Percentiles rank a stretch among this genome's conserved stretches.
Evolutionary conservation across 2,329 filamentous ascomycete species (phyloP).

Genomic region (Arthroderma sp.): DNA sequence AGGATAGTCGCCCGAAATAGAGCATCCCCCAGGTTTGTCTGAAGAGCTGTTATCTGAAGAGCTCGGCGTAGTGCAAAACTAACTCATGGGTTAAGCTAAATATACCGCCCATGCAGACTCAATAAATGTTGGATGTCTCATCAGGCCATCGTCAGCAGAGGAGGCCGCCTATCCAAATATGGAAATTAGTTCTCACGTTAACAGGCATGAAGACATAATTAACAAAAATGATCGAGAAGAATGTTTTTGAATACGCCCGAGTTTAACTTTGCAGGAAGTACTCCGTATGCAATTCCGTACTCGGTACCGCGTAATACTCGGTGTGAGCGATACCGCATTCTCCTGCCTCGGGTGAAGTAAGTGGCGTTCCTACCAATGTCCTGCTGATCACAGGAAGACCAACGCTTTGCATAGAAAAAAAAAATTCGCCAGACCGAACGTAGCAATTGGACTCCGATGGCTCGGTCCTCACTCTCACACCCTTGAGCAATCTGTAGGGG

Average conservation of each 20-base stretch:
- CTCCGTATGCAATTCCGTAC: background rate
- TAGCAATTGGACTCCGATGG: background rate
- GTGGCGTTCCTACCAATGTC: background rate
- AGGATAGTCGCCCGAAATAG: background rate
- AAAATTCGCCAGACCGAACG: background rate
- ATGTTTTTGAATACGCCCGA: background rate
- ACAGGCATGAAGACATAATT: background rate
- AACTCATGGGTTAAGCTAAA: background rate
- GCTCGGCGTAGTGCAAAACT: background rate
- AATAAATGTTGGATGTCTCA: constrained; percentile 2
- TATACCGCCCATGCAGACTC: background rate
- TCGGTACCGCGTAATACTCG: background rate
- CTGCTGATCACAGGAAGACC: background rate
- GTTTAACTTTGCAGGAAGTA: background rate
- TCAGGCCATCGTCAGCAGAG: background rate
- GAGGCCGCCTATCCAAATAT: background rate
- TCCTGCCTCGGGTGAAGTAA: background rate
- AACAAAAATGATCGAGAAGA: background rate
- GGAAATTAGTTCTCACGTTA: background rate
- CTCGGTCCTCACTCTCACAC: background rate
- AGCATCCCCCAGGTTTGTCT: background rate
- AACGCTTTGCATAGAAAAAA: background rate
- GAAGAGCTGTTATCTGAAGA: background rate
- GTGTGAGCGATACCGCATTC: background rate
- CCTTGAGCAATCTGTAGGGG: background rate